Base-by-base conservation (phyloP, 306 rosid species). In the Vigna angularis region DNA sequence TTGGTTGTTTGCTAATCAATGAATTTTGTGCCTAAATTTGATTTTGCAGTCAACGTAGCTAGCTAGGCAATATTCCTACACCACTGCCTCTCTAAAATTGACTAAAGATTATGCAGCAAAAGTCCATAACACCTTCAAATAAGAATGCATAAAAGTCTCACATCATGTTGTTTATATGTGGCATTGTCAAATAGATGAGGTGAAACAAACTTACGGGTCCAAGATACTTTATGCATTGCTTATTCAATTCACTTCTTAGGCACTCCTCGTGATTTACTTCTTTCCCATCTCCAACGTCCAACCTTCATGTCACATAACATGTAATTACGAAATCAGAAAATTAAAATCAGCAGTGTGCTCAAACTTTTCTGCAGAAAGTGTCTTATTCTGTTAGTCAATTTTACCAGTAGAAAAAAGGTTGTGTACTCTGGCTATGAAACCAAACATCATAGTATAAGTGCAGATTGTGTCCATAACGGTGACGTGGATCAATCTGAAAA, bases 271-370 rank as follows among this genome's bases (percentile, higher is more conserved):
- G 73, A 78, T 85, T 88, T 72, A 86, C 82, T 79, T 91, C 96
- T 76, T 90, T 94, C 12, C 97, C 97, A 73, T 90, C 97, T 68
- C 98, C 98, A 62, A 89, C 84, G 65, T 94, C 97, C 96, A 94
- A 85, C 98, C 98, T 94, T 86, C 71, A 89, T 7, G 22, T 73
- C 66, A 84, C 38, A 38, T 36, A 55, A 40, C 5, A 82, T 73
- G 15, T 4, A 72, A 68, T 67, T 67, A 12, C 50, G 28, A 64
- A 70, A 44, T 34, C 72, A 66, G 14, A 56, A 66, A 30, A 66
- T 83, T 5, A 68, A n/a, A 17, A 77, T 32, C 9, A 75, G 5
- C 49, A 51, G 1, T 66, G 45, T 70, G 61, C 40, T 45, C 4
- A 50, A 7, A 14, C 40, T 75, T 79, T 56, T 52, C 5, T 30